Percentiles rank a stretch among this genome's conserved stretches.
phyloP scores from a whole-genome alignment of 345 rosid genomes.

The Balakata baccata region DNA sequence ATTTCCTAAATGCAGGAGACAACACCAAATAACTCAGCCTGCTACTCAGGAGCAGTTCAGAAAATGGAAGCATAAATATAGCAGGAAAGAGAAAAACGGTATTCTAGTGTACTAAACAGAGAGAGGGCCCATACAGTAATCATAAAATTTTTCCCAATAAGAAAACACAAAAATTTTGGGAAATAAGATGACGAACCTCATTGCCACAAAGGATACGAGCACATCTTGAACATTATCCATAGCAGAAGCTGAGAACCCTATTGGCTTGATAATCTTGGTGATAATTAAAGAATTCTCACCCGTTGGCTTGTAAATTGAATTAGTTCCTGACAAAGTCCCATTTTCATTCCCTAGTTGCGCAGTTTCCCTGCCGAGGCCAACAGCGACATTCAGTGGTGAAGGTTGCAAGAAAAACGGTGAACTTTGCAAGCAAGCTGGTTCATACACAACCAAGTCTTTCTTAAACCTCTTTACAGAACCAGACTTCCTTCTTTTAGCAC shows the following conservation, averaged over 20 bases:
- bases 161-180: neutral
- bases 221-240: conserved; percentile 62
- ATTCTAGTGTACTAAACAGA: neutral
- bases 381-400: conserved; percentile 35
- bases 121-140: neutral
- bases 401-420: conserved; percentile 31
- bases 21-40: neutral
- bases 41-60: neutral
- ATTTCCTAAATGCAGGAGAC: neutral
- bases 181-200: conserved; percentile 56
- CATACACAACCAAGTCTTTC: conserved; percentile 49
- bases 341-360: conserved; percentile 44
- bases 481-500: conserved; percentile 88
- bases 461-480: conserved; percentile 92
- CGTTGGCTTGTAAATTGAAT: conserved; percentile 36
- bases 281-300: conserved; percentile 47
- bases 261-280: conserved; percentile 66
- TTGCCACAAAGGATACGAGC: conserved; percentile 62
- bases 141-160: neutral
- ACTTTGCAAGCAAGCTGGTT: conserved; percentile 31
- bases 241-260: conserved; percentile 62
- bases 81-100: neutral
- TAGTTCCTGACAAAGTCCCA: conserved; percentile 31
- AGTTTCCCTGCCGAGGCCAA: conserved; percentile 41
- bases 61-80: neutral